Evolutionary conservation across 2,329 filamentous ascomycete genomes (phyloP).

Genomic region (Mycogone perniciosa): DNA sequence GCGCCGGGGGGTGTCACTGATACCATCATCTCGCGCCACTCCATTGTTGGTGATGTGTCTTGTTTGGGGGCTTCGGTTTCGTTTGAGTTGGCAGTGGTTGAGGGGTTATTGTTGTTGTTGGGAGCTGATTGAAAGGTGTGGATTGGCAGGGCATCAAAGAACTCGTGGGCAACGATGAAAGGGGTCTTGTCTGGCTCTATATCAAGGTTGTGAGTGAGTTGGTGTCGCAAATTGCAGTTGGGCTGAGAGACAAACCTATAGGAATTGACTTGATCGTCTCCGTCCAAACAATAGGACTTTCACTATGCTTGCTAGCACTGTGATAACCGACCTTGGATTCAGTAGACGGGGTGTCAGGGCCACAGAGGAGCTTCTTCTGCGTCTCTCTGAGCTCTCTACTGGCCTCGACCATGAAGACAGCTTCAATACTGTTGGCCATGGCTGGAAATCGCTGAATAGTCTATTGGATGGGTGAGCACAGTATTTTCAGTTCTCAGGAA

Average conservation of each 20-base stretch:
- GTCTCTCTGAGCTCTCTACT: slow-evolving; percentile 69
- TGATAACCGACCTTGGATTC: slow-evolving; percentile 68
- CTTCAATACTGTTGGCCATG: slow-evolving; percentile 70
- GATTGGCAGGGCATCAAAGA: slow-evolving; percentile 96
- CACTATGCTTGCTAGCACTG: slow-evolving; percentile 68
- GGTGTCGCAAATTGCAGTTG: background rate
- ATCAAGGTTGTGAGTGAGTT: background rate
- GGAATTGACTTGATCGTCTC: slow-evolving; percentile 84
- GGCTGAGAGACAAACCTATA: slow-evolving; percentile 40
- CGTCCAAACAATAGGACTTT: slow-evolving; percentile 77
- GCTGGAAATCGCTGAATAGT: slow-evolving; percentile 78
- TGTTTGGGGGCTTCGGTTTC: background rate
- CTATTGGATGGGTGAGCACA: slow-evolving; percentile 34
- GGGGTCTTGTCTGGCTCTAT: slow-evolving; percentile 64
- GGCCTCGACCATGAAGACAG: slow-evolving; percentile 94
- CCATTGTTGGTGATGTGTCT: slow-evolving; percentile 28
- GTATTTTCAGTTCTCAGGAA: background rate
- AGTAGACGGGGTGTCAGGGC: slow-evolving; percentile 57
- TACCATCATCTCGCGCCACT: slow-evolving; percentile 82
- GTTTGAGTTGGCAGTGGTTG: background rate
- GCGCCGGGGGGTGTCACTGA: slow-evolving; percentile 55
- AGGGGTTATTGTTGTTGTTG: slow-evolving; percentile 19
- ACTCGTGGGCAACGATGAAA: slow-evolving; percentile 95
- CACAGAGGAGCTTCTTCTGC: slow-evolving; percentile 79
- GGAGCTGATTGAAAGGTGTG: slow-evolving; percentile 81